phyloP scores from a whole-genome alignment of 2,329 filamentous ascomycete species.

The Ophiognomonia clavigignenti-juglandacearum region DNA sequence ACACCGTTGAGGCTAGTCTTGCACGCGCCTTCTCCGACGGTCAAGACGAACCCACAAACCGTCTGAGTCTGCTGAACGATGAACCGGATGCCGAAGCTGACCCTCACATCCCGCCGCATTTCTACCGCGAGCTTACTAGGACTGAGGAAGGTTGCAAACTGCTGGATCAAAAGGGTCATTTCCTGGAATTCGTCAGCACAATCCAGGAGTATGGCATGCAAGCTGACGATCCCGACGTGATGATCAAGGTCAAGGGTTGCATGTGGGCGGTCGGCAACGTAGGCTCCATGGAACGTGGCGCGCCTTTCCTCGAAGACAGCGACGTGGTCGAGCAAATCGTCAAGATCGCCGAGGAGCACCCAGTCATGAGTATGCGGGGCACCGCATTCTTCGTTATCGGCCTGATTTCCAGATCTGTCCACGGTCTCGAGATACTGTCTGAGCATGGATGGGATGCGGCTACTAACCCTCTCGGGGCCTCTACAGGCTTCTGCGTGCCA shows the following conservation, averaged over 20 bases:
- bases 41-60: constrained; percentile 52
- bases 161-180: constrained; percentile 88
- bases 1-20: constrained; percentile 90
- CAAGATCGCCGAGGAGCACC: constrained; percentile 78
- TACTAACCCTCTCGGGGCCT: constrained; percentile 74
- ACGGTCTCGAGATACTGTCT: constrained; percentile 85
- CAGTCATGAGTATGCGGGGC: constrained; percentile 87
- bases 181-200: constrained; percentile 85
- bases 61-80: constrained; percentile 55
- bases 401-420: constrained; percentile 83
- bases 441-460: constrained; percentile 93
- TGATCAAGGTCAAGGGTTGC: constrained; percentile 93
- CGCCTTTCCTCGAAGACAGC: constrained; percentile 84
- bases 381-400: constrained; percentile 96
- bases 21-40: constrained; percentile 76
- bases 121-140: constrained; percentile 90
- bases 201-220: constrained; percentile 86
- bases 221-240: constrained; percentile 75
- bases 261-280: constrained; percentile 98
- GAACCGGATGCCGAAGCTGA: constrained; percentile 50
- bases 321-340: constrained; percentile 87
- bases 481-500: constrained; percentile 84
- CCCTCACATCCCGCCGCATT: constrained; percentile 83
- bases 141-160: constrained; percentile 90
- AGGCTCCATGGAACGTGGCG: constrained; percentile 94